phyloP scores from a whole-genome alignment of 345 rosid species.

The Brassica cretica region DNA sequence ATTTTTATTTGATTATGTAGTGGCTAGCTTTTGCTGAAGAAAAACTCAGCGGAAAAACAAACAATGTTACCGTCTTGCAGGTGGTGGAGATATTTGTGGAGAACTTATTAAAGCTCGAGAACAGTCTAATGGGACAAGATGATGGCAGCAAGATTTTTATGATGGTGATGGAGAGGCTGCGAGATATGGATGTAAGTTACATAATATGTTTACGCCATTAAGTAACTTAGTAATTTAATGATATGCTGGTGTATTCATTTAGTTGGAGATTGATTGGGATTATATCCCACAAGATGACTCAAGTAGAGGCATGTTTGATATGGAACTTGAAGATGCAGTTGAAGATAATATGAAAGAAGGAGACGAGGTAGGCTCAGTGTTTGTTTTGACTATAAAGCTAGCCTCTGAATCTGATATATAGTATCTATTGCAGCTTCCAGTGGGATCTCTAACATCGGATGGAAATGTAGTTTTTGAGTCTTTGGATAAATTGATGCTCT shows the following conservation, averaged over 20 bases:
- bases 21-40: background rate
- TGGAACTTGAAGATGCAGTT: conserved; percentile 69
- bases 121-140: conserved; percentile 61
- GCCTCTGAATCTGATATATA: background rate
- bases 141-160: conserved; percentile 62
- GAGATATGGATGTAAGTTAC: conserved; percentile 82
- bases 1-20: background rate
- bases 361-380: conserved; percentile 48
- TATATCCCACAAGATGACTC: conserved; percentile 64
- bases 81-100: conserved; percentile 53
- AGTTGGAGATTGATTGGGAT: conserved; percentile 85
- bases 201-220: background rate
- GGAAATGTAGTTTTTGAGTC: conserved; percentile 51
- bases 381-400: background rate
- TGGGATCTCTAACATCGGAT: conserved; percentile 27
- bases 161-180: conserved; percentile 68
- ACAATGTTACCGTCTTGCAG: conserved; percentile 24
- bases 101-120: conserved; percentile 72
- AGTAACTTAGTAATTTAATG: background rate
- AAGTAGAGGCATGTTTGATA: conserved; percentile 70
- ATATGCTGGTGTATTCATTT: conserved; percentile 35
- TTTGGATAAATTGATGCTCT: conserved; percentile 74
- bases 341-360: conserved; percentile 44
- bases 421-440: conserved; percentile 49
- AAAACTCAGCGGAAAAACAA: background rate